Evolutionary conservation across 2,329 filamentous ascomycete genomes (phyloP).

Genomic region (Aspergillus versicolor): DNA sequence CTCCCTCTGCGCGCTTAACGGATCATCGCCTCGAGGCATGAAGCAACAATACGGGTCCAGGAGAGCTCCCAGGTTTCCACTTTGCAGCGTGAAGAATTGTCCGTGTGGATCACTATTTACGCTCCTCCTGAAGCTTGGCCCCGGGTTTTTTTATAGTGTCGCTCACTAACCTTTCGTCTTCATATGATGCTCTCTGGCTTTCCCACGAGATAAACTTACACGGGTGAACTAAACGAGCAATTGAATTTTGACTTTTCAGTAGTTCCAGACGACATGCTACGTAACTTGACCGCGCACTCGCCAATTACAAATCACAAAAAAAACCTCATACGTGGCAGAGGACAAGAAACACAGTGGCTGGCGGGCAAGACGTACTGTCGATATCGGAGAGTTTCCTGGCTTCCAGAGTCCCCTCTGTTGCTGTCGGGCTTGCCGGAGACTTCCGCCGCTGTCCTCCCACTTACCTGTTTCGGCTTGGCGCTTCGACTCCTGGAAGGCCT

Average conservation of each 20-base stretch:
- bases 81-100: conserved; percentile 11
- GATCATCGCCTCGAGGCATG: neutral
- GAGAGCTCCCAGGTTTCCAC: conserved; percentile 9
- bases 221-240: neutral
- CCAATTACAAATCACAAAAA: conserved; percentile 4
- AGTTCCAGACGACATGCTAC: neutral
- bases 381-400: conserved; percentile 3
- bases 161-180: neutral
- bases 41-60: neutral
- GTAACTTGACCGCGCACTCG: neutral
- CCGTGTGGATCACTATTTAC: conserved; percentile 8
- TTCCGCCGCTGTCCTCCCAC: neutral
- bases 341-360: conserved; percentile 3
- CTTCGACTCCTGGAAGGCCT: conserved; percentile 14
- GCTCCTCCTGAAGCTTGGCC: conserved; percentile 19
- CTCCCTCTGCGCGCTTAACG: conserved; percentile 8
- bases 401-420: too few species aligned
- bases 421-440: too few species aligned
- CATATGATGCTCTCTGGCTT: neutral
- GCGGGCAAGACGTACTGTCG: neutral
- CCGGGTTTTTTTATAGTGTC: neutral
- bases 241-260: neutral
- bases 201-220: neutral
- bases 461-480: conserved; percentile 10
- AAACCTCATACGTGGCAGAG: conserved; percentile 9